A percentile compares a stretch with the other conserved stretches of the same genome.
Conservation (phyloP, 768 basidiomycete genomes). For the Mycena indigotica region DNA sequence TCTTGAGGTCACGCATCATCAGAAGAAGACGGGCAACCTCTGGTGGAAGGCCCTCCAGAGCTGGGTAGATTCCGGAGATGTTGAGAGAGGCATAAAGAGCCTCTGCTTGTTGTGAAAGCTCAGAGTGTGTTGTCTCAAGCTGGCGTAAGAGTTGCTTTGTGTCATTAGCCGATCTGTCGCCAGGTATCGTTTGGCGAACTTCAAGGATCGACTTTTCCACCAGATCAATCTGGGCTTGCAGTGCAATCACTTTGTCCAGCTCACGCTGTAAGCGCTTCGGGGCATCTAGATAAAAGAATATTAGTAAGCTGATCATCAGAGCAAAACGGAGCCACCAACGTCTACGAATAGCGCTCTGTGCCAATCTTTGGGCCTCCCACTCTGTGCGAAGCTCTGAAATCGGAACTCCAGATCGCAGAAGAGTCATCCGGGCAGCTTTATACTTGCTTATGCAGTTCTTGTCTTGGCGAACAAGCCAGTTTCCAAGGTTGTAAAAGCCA, state of each 20-base stretch:
- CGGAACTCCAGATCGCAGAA: constrained; percentile 23
- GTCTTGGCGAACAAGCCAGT: constrained; percentile 32
- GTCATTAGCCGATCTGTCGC: constrained; percentile 1
- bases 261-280: constrained; percentile 35
- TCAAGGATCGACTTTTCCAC: constrained; percentile 28
- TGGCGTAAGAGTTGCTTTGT: constrained; percentile 19
- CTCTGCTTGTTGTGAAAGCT: constrained; percentile 31
- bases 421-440: constrained; percentile 7
- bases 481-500: constrained; percentile 32
- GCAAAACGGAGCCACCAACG: constrained; percentile 27
- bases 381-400: constrained; percentile 27
- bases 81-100: constrained; percentile 38
- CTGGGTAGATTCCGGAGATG: constrained; percentile 34
- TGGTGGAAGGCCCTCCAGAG: constrained; percentile 31
- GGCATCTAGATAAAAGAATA: constrained; percentile 29
- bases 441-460: constrained; percentile 20
- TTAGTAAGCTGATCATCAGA: neutral
- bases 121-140: constrained; percentile 25
- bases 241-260: constrained; percentile 31
- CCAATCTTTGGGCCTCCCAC: constrained; percentile 36
- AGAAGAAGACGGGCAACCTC: constrained; percentile 35
- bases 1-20: constrained; percentile 31
- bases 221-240: constrained; percentile 32
- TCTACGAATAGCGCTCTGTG: constrained; percentile 32
- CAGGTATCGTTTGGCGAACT: constrained; percentile 15